Evolutionary conservation across 1,139 yeast genomes (phyloP).

Genomic region (Saccharomycopsis hybrid): DNA sequence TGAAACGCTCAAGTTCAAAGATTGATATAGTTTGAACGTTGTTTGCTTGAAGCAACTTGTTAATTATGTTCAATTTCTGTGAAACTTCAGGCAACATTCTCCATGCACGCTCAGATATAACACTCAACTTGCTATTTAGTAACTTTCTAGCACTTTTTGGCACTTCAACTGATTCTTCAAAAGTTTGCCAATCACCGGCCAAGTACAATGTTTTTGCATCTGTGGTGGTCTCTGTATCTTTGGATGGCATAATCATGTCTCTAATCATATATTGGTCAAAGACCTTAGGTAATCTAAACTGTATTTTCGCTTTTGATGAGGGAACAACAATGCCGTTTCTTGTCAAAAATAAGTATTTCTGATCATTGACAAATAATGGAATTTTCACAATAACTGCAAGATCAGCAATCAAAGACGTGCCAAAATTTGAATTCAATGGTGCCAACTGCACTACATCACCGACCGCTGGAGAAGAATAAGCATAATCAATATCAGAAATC

Average conservation of each 20-base stretch:
- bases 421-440: neutral
- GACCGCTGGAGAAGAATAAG: neutral
- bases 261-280: constrained; percentile 31
- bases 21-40: constrained; percentile 35
- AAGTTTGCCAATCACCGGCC: no score
- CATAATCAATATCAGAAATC: neutral
- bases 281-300: constrained; percentile 48
- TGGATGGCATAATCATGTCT: constrained; percentile 13
- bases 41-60: constrained; percentile 45
- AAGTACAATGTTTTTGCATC: no score
- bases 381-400: constrained; percentile 39
- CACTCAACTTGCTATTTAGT: constrained; percentile 24
- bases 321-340: constrained; percentile 51
- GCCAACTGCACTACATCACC: constrained; percentile 12
- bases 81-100: constrained; percentile 30
- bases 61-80: constrained; percentile 45
- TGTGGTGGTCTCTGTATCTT: no score
- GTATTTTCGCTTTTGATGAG: constrained; percentile 40
- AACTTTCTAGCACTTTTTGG: constrained; percentile 26
- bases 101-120: constrained; percentile 31
- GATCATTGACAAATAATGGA: constrained; percentile 33
- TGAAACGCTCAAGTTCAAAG: constrained; percentile 2
- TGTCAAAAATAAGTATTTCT: constrained; percentile 49
- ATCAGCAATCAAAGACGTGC: constrained; percentile 4
- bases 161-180: constrained; percentile 13